Conservation (phyloP, 495 filamentous ascomycete species). For the Aspergillus heteromorphus region DNA sequence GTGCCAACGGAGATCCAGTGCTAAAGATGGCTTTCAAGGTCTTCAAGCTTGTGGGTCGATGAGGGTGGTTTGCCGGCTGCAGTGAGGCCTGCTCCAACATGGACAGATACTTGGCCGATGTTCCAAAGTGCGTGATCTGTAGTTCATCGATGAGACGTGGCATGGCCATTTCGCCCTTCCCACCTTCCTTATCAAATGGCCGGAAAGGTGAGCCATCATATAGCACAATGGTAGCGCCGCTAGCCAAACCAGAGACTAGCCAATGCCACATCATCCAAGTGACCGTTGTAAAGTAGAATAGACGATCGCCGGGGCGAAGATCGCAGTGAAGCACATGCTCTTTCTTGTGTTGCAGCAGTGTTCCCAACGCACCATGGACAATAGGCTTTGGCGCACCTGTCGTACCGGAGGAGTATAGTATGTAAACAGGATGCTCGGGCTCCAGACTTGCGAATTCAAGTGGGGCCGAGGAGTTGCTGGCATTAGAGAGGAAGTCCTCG, state of each 20-base stretch:
- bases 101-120: conserved; percentile 87
- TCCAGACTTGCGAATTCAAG: conserved; percentile 67
- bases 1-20: conserved; percentile 85
- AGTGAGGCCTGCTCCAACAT: conserved; percentile 77
- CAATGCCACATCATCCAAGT: conserved; percentile 99
- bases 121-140: conserved; percentile 84
- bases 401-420: conserved; percentile 82
- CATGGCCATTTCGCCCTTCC: conserved; percentile 63
- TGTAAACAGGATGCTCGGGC: conserved; percentile 82
- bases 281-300: conserved; percentile 84
- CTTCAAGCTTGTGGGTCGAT: conserved; percentile 48
- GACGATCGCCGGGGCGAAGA: conserved; percentile 56
- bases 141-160: conserved; percentile 63
- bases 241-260: conserved; percentile 76
- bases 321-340: conserved; percentile 82
- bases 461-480: conserved; percentile 36
- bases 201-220: conserved; percentile 89
- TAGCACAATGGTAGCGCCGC: conserved; percentile 72
- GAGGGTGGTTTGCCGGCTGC: conserved; percentile 51
- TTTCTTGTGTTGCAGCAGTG: conserved; percentile 90
- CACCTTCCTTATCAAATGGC: conserved; percentile 46
- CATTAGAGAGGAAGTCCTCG: conserved; percentile 41
- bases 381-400: conserved; percentile 92
- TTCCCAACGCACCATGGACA: conserved; percentile 81
- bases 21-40: conserved; percentile 75